Evolutionary conservation across 352 stramenopile genomes (phyloP).

Genomic region (Phytopythium montanum): DNA sequence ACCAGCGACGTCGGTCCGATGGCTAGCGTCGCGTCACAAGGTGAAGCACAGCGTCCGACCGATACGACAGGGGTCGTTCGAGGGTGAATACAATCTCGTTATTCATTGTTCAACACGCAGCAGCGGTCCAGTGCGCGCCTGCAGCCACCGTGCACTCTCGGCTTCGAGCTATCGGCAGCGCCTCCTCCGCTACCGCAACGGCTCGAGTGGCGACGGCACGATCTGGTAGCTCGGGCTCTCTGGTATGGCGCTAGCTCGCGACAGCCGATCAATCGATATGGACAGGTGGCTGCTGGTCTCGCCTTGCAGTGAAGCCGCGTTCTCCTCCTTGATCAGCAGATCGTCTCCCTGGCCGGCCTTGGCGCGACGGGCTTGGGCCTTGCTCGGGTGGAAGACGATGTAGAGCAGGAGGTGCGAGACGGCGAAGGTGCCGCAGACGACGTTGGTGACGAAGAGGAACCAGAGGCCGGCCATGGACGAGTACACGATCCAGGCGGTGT

Average conservation of each 20-base stretch:
- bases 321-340: constrained; percentile 23
- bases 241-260: constrained; percentile 1
- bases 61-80: not conserved
- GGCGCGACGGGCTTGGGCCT: constrained; percentile 23
- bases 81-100: not conserved
- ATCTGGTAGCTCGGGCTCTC: constrained; percentile 23
- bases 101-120: not conserved
- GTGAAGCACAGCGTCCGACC: not conserved
- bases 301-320: not conserved
- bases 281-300: constrained; percentile 10
- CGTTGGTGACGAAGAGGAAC: constrained; percentile 60
- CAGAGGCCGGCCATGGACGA: constrained; percentile 27
- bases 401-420: constrained; percentile 37
- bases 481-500: constrained; percentile 54
- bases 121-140: not conserved
- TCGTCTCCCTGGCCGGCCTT: constrained; percentile 11
- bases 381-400: constrained; percentile 47
- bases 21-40: not conserved
- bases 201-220: constrained; percentile 21
- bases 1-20: not conserved
- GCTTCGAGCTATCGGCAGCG: not conserved
- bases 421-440: constrained; percentile 29
- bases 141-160: not conserved
- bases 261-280: constrained; percentile 16
- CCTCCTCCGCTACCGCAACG: constrained; percentile 6